Evolutionary conservation across 2,329 filamentous ascomycete species (phyloP).

Genomic region (Teratosphaeria viscida): DNA sequence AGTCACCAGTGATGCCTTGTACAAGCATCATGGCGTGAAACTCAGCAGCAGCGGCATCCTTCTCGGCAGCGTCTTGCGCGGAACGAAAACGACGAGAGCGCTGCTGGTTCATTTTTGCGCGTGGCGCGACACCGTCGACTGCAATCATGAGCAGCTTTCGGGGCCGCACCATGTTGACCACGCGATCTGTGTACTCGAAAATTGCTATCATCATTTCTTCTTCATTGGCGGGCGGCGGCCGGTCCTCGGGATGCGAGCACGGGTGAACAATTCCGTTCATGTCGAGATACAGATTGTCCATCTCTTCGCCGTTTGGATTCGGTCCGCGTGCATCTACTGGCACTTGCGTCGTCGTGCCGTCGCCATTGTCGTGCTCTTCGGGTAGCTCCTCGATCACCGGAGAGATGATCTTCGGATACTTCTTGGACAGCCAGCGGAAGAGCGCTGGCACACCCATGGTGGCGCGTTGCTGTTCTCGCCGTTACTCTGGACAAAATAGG

Average conservation of each 20-base stretch:
- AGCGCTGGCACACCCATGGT: slow-evolving; percentile 88
- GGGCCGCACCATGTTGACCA: slow-evolving; percentile 96
- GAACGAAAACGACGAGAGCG: slow-evolving; percentile 90
- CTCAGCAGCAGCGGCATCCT: slow-evolving; percentile 82
- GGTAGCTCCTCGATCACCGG: slow-evolving; percentile 80
- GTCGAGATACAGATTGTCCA: slow-evolving; percentile 95
- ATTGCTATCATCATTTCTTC: slow-evolving; percentile 99
- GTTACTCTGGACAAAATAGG: neutral
- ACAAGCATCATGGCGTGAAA: slow-evolving; percentile 74
- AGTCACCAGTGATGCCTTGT: slow-evolving; percentile 33
- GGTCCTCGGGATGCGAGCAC: slow-evolving; percentile 93
- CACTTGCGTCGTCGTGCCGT: slow-evolving; percentile 65
- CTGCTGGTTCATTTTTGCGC: slow-evolving; percentile 99
- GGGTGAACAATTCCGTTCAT: slow-evolving; percentile 99
- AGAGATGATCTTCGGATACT: slow-evolving; percentile 95
- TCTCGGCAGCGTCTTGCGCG: slow-evolving; percentile 87
- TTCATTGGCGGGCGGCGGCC: slow-evolving; percentile 81
- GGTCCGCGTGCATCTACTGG: slow-evolving; percentile 74
- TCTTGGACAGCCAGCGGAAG: slow-evolving; percentile 92
- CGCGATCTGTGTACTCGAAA: slow-evolving; percentile 96
- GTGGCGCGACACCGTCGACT: slow-evolving; percentile 92
- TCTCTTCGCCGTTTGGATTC: slow-evolving; percentile 95
- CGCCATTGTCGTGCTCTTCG: slow-evolving; percentile 65
- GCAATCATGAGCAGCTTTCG: slow-evolving; percentile 96
- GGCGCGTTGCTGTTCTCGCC: slow-evolving; percentile 2